Evolutionary conservation across 2,329 filamentous ascomycete species (phyloP), one percentile per base, ranked within the genome.

Genomic region (Xylariales sp.): DNA sequence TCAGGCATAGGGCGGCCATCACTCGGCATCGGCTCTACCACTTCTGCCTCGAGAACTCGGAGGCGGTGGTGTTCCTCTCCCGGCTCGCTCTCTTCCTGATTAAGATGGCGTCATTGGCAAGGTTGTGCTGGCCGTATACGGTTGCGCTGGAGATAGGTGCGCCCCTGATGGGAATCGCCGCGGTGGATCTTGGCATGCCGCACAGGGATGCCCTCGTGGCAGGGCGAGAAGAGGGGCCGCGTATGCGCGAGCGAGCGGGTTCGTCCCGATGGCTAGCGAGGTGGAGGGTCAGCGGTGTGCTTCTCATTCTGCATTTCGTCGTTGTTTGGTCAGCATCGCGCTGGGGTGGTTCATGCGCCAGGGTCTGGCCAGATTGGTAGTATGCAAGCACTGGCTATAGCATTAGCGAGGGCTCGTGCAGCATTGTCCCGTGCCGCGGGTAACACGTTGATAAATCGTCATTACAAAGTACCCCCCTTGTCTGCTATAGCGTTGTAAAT

Each of bases 91-190:
- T 90, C 1, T 90, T 95, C 52, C 58, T 84, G 5, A 50, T 74
- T 37, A 95, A 95, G 60, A 64, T 89, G 7, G 64, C 74, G 10
- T 78, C 79, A 0, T 63, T 93, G 8, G 71, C 76, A 3, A 71
- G 74, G 34, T 76, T 83, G 1, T 95, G 89, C 59, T 80, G 79
- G 58, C 88, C 88, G 0, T 81, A 82, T 43, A 79, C 80, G 31
- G 71, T 78, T n/a, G 82, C 75, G 32, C 68, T 78, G 5, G 76
- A 76, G 59, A 63, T 89, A 4, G 70, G 80, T 4, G 81, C 84
- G 50, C 80, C 84, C 3, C 66, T 95, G 2, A 64, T 94, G 4
- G 62, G 75, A 3, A 60, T 91, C 6, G 88, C 87, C 7, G 78
- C 76, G 1, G 52, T 88, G 10, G 87, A 90, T 43, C 58, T 82